Evolutionary conservation across 1,139 yeast genomes (phyloP), one percentile per base, ranked within the genome.

Genomic region (Pichia cactophila): DNA sequence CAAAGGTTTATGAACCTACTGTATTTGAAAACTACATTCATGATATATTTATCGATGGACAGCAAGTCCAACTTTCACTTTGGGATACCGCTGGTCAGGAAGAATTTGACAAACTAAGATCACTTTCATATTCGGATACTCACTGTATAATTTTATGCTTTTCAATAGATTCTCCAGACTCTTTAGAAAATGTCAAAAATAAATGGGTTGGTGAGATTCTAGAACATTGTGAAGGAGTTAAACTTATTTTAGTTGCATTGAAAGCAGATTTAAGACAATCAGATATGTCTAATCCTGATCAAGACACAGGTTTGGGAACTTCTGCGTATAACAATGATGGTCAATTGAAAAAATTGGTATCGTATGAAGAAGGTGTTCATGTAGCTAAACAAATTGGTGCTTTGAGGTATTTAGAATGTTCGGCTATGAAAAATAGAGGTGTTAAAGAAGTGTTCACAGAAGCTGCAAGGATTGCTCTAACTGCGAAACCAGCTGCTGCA

Each of bases 71-170:
- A 63, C 72, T 92, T 55, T 88, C 97, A 29, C 73, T 92, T 50
- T 92, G 98, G 98, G 98, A 92, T 65, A 92, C 98, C 6, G 98
- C 98, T 4, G 98, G 98, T 7, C 98, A 92, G 72, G 98, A 92
- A 70, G 98, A 92, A 70, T 92, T 90, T 63, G 98, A 92, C 66
- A 76, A 97, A 55, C 74, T 90, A 63, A 78, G 97, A 64, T 86
- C 96, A 2, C 73, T 90, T 56, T 84, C 95, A 41, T 92, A 92
- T 67, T 83, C 94, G 23, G 98, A 92, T 65, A 92, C 98, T 6
- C 97, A 92, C 68, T 88, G 96, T 60, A 90, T 92, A 60, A 90
- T 92, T 94, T 77, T 92, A 52, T 92, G 98, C 71, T 92, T 92
- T 66, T 82, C 95, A 37, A 90, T 92, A 53, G 98, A 92, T 67